phyloP scores from a whole-genome alignment of 495 filamentous ascomycete species.

The Hypomontagnella submonticulosa region DNA sequence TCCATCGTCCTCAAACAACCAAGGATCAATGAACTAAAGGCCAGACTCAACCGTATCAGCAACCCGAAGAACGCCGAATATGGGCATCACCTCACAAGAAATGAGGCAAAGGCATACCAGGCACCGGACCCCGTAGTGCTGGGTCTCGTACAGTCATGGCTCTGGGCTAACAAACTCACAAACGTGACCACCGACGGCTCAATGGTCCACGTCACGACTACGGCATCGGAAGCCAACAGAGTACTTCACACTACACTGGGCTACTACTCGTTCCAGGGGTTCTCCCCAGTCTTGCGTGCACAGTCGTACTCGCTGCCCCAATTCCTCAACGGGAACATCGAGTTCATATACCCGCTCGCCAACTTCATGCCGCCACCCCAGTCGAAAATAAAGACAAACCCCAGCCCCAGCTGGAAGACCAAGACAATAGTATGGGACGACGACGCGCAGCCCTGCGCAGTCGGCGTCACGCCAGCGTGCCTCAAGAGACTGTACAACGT shows the following conservation, averaged over 20 bases:
- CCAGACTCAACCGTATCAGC: conserved; percentile 42
- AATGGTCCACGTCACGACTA: conserved; percentile 50
- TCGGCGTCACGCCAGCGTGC: conserved; percentile 51
- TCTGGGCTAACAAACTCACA: conserved; percentile 46
- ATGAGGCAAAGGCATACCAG: conserved; percentile 47
- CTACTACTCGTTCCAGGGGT: conserved; percentile 49
- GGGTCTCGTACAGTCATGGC: conserved; percentile 50
- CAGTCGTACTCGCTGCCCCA: conserved; percentile 61
- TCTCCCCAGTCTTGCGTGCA: conserved; percentile 46
- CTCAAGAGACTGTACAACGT: conserved; percentile 56
- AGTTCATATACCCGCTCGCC: conserved; percentile 56
- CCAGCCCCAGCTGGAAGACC: conserved; percentile 12
- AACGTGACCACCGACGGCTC: conserved; percentile 43
- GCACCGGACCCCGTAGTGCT: conserved; percentile 35
- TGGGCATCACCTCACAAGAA: conserved; percentile 47
- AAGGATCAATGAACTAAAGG: conserved; percentile 50
- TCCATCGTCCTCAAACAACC: conserved; percentile 53
- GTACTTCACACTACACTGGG: conserved; percentile 53
- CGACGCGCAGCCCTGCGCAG: conserved; percentile 41
- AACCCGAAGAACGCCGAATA: conserved; percentile 38
- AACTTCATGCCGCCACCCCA: conserved; percentile 53
- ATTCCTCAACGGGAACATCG: conserved; percentile 52
- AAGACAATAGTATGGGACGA: conserved; percentile 9
- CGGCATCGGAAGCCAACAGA: conserved; percentile 47
- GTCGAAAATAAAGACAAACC: conserved; percentile 5